These are phyloP conservation scores for Neurospora sp. DNA, from an alignment of 495 filamentous ascomycete genomes.

Conservation along the genomic window DNA sequence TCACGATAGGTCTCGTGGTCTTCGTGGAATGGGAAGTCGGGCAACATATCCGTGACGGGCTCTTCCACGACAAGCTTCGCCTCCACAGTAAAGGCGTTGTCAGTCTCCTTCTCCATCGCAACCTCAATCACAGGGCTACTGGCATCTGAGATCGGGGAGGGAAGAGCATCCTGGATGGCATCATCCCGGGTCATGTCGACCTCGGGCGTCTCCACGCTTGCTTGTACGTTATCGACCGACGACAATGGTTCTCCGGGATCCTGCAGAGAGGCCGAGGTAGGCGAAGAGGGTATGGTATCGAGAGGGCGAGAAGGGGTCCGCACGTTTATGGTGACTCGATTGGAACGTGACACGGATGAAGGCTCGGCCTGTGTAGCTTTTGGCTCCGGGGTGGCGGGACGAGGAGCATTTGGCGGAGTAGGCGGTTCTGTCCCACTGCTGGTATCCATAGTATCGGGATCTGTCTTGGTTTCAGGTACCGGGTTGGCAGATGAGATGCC, in stretches of 20 bases:
- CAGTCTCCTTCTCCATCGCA: slow-evolving; percentile 23
- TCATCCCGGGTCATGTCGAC: slow-evolving; percentile 24
- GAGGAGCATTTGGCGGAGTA: slow-evolving; percentile 17
- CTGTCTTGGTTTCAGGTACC: slow-evolving; percentile 14
- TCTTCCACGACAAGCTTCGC: slow-evolving; percentile 1
- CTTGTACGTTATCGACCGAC: slow-evolving; percentile 20
- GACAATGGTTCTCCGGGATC: slow-evolving; percentile 9
- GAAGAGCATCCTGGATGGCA: slow-evolving; percentile 16
- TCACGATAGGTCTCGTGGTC: slow-evolving; percentile 27
- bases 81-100: slow-evolving; percentile 15
- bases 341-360: slow-evolving; percentile 29
- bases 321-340: slow-evolving; percentile 45
- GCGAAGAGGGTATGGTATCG: slow-evolving; percentile 34
- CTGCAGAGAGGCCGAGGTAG: slow-evolving; percentile 32
- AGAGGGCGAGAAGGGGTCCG: slow-evolving; percentile 29
- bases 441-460: slow-evolving; percentile 25
- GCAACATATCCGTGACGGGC: slow-evolving; percentile 18
- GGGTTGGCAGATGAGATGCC: slow-evolving; percentile 14
- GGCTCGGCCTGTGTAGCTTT: slow-evolving; percentile 15
- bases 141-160: slow-evolving; percentile 27
- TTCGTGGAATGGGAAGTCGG: slow-evolving; percentile 34
- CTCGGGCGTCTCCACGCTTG: slow-evolving; percentile 34
- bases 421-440: slow-evolving; percentile 18
- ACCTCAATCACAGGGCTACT: slow-evolving; percentile 29
- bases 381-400: slow-evolving; percentile 29